Evolutionary conservation across 108 stramenopile species (phyloP).

Genomic region (Nitzschia inconspicua): DNA sequence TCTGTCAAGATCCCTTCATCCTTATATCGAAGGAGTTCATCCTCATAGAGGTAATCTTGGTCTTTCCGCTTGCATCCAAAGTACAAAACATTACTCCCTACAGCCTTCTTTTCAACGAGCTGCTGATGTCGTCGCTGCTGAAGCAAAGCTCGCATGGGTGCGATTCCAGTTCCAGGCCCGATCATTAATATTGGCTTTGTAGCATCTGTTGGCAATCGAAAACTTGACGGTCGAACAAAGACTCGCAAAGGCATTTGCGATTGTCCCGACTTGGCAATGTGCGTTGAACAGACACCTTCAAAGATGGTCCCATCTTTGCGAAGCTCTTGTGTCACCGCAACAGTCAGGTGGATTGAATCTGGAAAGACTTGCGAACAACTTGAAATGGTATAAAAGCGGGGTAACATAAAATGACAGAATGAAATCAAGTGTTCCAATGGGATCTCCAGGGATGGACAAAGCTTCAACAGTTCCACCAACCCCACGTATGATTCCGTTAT

Average conservation of each 20-base stretch:
- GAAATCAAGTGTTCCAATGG: slow-evolving; percentile 87
- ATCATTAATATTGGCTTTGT: slow-evolving; percentile 87
- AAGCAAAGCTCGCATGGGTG: slow-evolving; percentile 94
- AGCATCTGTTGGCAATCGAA: slow-evolving; percentile 68
- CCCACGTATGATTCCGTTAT: slow-evolving; percentile 64
- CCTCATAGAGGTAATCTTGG: slow-evolving; percentile 90
- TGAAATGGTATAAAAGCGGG: slow-evolving; percentile 96
- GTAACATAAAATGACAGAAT: slow-evolving; percentile 82
- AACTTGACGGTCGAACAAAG: slow-evolving; percentile 88
- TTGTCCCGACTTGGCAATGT: slow-evolving; percentile 48
- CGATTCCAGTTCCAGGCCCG: slow-evolving; percentile 98
- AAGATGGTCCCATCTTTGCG: slow-evolving; percentile 61
- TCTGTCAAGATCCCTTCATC: slow-evolving; percentile 62
- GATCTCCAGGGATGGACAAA: slow-evolving; percentile 76
- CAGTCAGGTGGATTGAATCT: slow-evolving; percentile 85
- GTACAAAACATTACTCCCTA: slow-evolving; percentile 83
- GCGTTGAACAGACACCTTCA: slow-evolving; percentile 86
- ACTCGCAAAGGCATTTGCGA: slow-evolving; percentile 48
- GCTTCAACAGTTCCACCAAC: slow-evolving; percentile 56
- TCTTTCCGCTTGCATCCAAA: slow-evolving; percentile 92
- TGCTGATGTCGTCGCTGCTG: slow-evolving; percentile 79
- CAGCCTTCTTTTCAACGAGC: slow-evolving; percentile 12
- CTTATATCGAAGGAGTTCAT: slow-evolving; percentile 75
- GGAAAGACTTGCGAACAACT: slow-evolving; percentile 88
- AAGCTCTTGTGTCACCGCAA: slow-evolving; percentile 66